Evolutionary conservation across 163 green algal species (phyloP), one percentile per base, ranked within the genome.

Genomic region (Chloromonas sp.): DNA sequence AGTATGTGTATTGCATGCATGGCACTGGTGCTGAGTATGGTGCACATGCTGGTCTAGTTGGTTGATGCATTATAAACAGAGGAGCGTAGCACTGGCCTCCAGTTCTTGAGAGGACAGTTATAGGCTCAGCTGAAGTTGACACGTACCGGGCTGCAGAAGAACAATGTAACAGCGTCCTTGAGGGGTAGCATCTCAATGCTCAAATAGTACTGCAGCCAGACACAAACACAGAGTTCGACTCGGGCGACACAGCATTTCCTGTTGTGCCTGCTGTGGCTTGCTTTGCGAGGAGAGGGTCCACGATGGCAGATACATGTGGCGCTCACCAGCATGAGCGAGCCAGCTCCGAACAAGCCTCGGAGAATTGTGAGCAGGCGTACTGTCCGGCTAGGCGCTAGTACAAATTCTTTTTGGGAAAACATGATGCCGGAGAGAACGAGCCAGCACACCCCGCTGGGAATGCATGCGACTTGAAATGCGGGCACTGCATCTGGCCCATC

Each of bases 161-260:
- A 91, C 1, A 93, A 82, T 14, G 89, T 90, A 3, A 93, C 89
- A 60, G 88, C 87, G 60, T 94, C 89, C 14, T 78, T 80, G 2
- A 94, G 82, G 0, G 87, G 87, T 76, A 94, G 86, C 14, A 88
- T 60, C 1, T 89, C 78, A 0, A 94, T 86, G 1, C 84, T 84
- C 0, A 91, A 82, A 74, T 93, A 93, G 82, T 88, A 90, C 57
- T 78, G 84, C 1, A 61, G 79, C 58, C 88, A 85, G 66, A 74
- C 5, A 11, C 66, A 74, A 11, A 11, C 5, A 74, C 5, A 74
- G 66, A 74, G 66, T 15, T 5, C 5, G 66, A 15, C 5, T 74
- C 36, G 36, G 36, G 36, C 36, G 36, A 11, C 66, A 74, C 66
- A 74, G 5, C 5, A 15, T 74, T 74, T 74, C 5, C 5, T 74